phyloP scores from a whole-genome alignment of 768 basidiomycete species.

The Russula ochroleuca region DNA sequence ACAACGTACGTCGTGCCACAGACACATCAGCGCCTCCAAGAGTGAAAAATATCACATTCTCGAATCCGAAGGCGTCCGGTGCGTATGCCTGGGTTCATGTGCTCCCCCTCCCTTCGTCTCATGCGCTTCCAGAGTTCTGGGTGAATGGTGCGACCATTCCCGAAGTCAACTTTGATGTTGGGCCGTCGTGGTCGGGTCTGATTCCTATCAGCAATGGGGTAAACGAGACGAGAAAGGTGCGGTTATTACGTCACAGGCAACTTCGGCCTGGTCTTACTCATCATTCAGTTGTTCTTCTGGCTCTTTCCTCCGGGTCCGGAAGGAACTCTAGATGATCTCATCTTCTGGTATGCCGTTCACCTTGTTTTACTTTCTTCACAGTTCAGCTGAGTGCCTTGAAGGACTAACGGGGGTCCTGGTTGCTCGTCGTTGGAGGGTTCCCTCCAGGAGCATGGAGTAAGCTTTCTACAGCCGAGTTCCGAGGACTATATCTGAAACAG shows the following conservation, averaged over 20 bases:
- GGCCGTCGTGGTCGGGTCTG: slow-evolving; percentile 71
- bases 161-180: slow-evolving; percentile 66
- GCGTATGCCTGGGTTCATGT: slow-evolving; percentile 21
- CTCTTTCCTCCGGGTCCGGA: slow-evolving; percentile 75
- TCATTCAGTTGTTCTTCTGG: slow-evolving; percentile 70
- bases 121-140: slow-evolving; percentile 50
- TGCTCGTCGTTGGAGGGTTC: slow-evolving; percentile 74
- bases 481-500: neutral
- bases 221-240: slow-evolving; percentile 67
- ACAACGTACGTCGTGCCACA: neutral
- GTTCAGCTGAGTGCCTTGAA: slow-evolving; percentile 29
- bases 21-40: slow-evolving; percentile 15
- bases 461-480: slow-evolving; percentile 29
- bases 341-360: slow-evolving; percentile 54
- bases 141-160: slow-evolving; percentile 66
- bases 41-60: slow-evolving; percentile 64
- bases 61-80: slow-evolving; percentile 62
- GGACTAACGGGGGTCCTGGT: slow-evolving; percentile 80
- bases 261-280: neutral
- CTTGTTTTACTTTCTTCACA: too few species aligned
- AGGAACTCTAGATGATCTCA: slow-evolving; percentile 66
- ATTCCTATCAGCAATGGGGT: slow-evolving; percentile 54
- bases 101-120: neutral
- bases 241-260: slow-evolving; percentile 9
- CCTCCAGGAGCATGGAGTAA: slow-evolving; percentile 70